Evolutionary conservation across 495 filamentous ascomycete species (phyloP).

Genomic region (Hypoxylon fuscum): DNA sequence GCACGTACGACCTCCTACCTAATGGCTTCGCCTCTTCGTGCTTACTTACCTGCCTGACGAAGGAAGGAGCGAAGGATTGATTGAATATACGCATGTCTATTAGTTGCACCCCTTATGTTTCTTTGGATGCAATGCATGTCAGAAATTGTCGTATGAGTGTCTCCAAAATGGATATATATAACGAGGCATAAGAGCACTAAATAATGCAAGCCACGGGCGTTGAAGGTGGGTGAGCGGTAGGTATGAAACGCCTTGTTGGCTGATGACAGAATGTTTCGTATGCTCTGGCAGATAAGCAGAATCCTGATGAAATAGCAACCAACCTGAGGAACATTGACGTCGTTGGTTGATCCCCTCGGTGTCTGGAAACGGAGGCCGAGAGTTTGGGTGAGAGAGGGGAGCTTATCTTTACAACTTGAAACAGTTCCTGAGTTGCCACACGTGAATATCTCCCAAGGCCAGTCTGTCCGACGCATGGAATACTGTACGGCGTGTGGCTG

Average conservation of each 20-base stretch:
- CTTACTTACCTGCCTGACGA: too few relatives aligned
- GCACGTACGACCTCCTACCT: too few relatives aligned
- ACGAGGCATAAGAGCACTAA: too few relatives aligned
- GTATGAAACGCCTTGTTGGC: slow-evolving; percentile 17
- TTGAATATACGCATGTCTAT: too few relatives aligned
- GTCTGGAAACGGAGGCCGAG: slow-evolving; percentile 1
- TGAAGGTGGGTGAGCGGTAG: not conserved
- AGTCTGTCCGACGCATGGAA: slow-evolving; percentile 6
- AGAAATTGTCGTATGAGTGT: too few relatives aligned
- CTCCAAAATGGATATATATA: too few relatives aligned
- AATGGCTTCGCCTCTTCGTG: too few relatives aligned
- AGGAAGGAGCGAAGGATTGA: too few relatives aligned
- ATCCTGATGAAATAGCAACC: slow-evolving; percentile 8
- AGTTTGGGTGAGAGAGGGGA: not conserved
- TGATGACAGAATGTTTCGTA: slow-evolving; percentile 13
- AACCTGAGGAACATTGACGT: not conserved
- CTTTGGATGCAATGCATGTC: too few relatives aligned
- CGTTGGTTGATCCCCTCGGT: slow-evolving; percentile 13
- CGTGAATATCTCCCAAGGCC: too few relatives aligned
- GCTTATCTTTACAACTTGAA: slow-evolving; percentile 12
- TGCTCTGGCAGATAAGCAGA: slow-evolving; percentile 12
- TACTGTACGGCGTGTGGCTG: not conserved
- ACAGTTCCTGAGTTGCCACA: slow-evolving; percentile 1
- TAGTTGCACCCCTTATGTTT: too few relatives aligned
- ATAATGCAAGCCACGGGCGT: slow-evolving; percentile 2